Evolutionary conservation across 805 yeast genomes (phyloP).

Genomic region (Kodamaea kakaduensis): DNA sequence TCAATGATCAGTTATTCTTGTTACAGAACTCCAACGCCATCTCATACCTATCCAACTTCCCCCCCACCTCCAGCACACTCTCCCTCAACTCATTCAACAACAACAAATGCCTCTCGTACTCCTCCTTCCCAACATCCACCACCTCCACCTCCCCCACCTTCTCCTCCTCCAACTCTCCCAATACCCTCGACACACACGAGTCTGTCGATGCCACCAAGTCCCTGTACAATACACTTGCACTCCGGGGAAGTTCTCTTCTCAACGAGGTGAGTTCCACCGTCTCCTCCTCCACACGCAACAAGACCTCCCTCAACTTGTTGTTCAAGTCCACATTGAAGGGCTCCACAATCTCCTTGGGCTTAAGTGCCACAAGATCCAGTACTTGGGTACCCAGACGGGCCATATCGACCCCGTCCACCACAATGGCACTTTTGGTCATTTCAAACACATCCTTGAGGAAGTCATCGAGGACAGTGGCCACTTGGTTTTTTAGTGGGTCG

Average conservation of each 20-base stretch:
- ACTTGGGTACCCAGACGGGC: slow-evolving; percentile 12
- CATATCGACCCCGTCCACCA: slow-evolving; percentile 49
- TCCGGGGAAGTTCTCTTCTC: slow-evolving; percentile 49
- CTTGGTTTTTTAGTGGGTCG: slow-evolving; percentile 41
- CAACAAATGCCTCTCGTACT: slow-evolving; percentile 25
- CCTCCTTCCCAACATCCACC: slow-evolving; percentile 1
- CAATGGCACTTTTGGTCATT: slow-evolving; percentile 49
- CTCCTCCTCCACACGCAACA: slow-evolving; percentile 58
- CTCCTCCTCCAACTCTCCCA: slow-evolving; percentile 20
- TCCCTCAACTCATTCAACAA: slow-evolving; percentile 32
- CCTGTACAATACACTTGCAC: slow-evolving; percentile 35
- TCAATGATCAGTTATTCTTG: slow-evolving; percentile 6
- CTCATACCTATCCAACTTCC: slow-evolving; percentile 31
- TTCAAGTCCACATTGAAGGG: slow-evolving; percentile 68
- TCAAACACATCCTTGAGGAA: slow-evolving; percentile 55
- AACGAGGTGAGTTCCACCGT: slow-evolving; percentile 54
- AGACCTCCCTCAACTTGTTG: slow-evolving; percentile 51
- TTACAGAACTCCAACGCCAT: slow-evolving; percentile 30
- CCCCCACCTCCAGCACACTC: slow-evolving; percentile 32
- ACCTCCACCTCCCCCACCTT: slow-evolving; percentile 8
- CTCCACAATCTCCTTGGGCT: slow-evolving; percentile 46
- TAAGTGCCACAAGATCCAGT: slow-evolving; percentile 23
- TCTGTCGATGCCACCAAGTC: slow-evolving; percentile 30
- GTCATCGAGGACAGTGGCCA: slow-evolving; percentile 40
- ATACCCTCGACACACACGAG: slow-evolving; percentile 24